Conservation (phyloP, 441 rosid genomes). For the Jatropha multifida region DNA sequence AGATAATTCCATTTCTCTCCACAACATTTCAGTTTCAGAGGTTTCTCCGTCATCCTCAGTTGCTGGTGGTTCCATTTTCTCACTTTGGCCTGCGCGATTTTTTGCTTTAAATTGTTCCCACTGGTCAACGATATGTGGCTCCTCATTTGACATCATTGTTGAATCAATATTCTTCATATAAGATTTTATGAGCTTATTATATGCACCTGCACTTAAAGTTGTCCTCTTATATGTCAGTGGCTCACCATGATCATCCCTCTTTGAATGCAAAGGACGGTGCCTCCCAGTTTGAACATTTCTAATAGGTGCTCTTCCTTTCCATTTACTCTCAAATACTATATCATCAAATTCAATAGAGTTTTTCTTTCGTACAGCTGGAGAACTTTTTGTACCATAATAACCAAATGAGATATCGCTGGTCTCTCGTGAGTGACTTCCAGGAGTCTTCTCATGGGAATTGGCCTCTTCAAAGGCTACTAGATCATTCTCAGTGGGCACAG, state of each 20-base stretch:
- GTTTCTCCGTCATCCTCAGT: slow-evolving; percentile 59
- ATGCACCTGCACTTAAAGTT: slow-evolving; percentile 73
- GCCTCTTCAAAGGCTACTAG: slow-evolving; percentile 32
- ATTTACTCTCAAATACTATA: slow-evolving; percentile 41
- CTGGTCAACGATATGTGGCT: slow-evolving; percentile 53
- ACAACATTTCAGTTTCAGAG: slow-evolving; percentile 70
- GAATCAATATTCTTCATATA: slow-evolving; percentile 79
- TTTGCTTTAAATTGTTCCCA: slow-evolving; percentile 70
- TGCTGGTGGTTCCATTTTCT: slow-evolving; percentile 28
- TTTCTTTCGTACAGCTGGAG: slow-evolving; percentile 21
- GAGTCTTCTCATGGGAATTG: slow-evolving; percentile 32
- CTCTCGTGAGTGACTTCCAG: slow-evolving; percentile 19
- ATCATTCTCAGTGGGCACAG: slow-evolving; percentile 41
- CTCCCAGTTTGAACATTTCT: slow-evolving; percentile 34
- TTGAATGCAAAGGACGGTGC: slow-evolving; percentile 27
- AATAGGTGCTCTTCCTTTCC: slow-evolving; percentile 36
- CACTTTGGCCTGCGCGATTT: slow-evolving; percentile 23
- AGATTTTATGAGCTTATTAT: slow-evolving; percentile 65
- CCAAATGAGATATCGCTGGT: slow-evolving; percentile 22
- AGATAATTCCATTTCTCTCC: slow-evolving; percentile 88
- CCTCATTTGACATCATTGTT: slow-evolving; percentile 48
- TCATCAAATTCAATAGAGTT: slow-evolving; percentile 43
- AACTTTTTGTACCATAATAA: slow-evolving; percentile 28
- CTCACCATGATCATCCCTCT: slow-evolving; percentile 31
- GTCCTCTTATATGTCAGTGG: slow-evolving; percentile 35